Evolutionary conservation across 257 asterid species (phyloP).

Genomic region (Solanum medicagineum): DNA sequence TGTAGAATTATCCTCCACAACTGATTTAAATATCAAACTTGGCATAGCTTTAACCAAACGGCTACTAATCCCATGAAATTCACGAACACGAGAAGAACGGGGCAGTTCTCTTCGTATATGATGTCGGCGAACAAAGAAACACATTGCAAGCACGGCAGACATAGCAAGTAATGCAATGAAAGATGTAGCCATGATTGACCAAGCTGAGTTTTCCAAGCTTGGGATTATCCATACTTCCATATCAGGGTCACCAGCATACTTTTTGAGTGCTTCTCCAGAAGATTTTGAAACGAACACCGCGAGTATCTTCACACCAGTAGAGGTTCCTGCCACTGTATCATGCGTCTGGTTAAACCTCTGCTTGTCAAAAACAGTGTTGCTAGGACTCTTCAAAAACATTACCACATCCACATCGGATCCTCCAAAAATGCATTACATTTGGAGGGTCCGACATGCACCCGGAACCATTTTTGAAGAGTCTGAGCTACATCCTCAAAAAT

Average conservation of each 20-base stretch:
- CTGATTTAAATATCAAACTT: constrained; percentile 55
- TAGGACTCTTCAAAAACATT: neutral
- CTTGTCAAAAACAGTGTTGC: neutral
- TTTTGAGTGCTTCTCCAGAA: constrained; percentile 40
- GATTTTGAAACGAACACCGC: constrained; percentile 62
- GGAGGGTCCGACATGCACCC: neutral
- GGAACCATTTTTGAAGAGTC: neutral
- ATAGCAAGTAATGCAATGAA: constrained; percentile 62
- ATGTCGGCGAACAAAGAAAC: constrained; percentile 76
- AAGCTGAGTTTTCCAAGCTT: constrained; percentile 51
- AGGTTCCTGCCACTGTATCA: constrained; percentile 65
- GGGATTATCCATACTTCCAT: constrained; percentile 50
- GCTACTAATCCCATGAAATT: constrained; percentile 68
- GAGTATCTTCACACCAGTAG: constrained; percentile 47
- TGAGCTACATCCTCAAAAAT: neutral
- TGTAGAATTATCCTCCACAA: constrained; percentile 70
- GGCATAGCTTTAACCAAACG: constrained; percentile 88
- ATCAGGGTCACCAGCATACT: constrained; percentile 33
- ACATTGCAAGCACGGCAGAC: constrained; percentile 64
- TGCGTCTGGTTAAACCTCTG: neutral
- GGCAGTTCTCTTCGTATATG: constrained; percentile 43
- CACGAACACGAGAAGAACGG: constrained; percentile 32
- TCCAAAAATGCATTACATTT: neutral
- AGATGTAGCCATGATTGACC: constrained; percentile 68
- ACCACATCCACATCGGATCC: neutral